These are phyloP conservation scores for Neoascochyta sp. DNA, from an alignment of 2,329 filamentous ascomycete species.

Conservation along the genomic window DNA sequence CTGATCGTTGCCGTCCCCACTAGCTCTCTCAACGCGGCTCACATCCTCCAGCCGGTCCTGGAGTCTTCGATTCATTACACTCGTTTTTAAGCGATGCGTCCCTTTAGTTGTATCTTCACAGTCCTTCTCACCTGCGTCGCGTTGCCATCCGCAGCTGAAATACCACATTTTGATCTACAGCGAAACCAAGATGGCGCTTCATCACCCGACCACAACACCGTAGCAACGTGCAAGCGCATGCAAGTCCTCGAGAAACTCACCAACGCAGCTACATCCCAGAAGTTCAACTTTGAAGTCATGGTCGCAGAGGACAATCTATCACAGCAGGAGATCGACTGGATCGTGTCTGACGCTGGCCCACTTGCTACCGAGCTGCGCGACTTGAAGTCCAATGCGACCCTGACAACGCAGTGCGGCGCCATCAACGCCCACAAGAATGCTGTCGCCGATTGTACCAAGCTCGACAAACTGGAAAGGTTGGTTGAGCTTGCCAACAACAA, in stretches of 20 bases:
- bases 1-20: too few relatives aligned
- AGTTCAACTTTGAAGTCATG: constrained; percentile 17
- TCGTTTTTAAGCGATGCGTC: too few relatives aligned
- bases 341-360: constrained; percentile 19
- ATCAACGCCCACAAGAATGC: constrained; percentile 20
- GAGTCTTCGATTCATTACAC: too few relatives aligned
- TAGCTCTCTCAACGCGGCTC: too few relatives aligned
- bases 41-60: too few relatives aligned
- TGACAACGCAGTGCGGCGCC: constrained; percentile 19
- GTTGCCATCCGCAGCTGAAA: too few relatives aligned
- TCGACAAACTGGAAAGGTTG: constrained; percentile 19
- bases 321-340: constrained; percentile 14
- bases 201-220: too few relatives aligned
- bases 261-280: constrained; percentile 24
- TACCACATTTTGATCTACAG: constrained; percentile 6
- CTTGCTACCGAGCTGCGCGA: constrained; percentile 18
- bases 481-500: constrained; percentile 20
- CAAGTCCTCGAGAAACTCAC: constrained; percentile 18
- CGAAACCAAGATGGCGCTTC: too few relatives aligned
- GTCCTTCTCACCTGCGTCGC: too few relatives aligned
- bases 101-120: too few relatives aligned
- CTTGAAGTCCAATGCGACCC: constrained; percentile 23
- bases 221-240: constrained; percentile 18
- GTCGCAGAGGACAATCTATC: constrained; percentile 21
- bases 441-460: constrained; percentile 16